Evolutionary conservation across 2,329 filamentous ascomycete genomes (phyloP), one percentile per base, ranked within the genome.

Genomic region (Aspergillus pseudoterreus): DNA sequence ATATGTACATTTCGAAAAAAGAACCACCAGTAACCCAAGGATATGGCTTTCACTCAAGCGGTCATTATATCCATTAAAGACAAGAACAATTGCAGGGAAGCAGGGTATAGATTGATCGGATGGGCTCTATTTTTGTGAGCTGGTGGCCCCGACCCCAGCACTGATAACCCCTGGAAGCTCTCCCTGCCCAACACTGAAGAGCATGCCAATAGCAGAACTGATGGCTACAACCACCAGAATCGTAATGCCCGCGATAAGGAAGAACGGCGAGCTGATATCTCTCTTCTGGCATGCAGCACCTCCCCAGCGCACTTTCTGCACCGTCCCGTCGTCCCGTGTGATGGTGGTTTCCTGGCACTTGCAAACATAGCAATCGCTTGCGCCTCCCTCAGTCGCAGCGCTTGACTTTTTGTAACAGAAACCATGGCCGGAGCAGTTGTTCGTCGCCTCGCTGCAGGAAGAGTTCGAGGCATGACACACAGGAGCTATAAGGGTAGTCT

Each of bases 161-260:
- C 91, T 90, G 70, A 99, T 92, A 8, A 99, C 92, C 62, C 91
- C 91, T 0, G 94, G 94, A 57, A 97, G 78, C 73, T 91, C 87
- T 76, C 95, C 85, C 69, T 88, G 83, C 32, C 92, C 94, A 64
- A 97, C 88, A 56, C 78, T 85, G 71, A 87, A 94, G 49, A 99
- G 71, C 78, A 95, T 76, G 5, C 86, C 84, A 61, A 97, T 85
- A 10, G 83, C 84, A 67, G 87, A 85, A 35, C 78, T 79, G 24
- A 95, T 74, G 35, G 88, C 73, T 43, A 82, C 80, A 1, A 94
- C 73, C 56, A 95, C 76, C 35, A 84, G 72, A 44, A 96, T 74
- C 4, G 82, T 86, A 61, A 94, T 87, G 6, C 86, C 84, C 11
- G 83, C 82, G 62, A 99, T 85, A 46, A 99, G 76, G 83, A 91